phyloP scores from a whole-genome alignment of 345 rosid genomes.

The Diplotaxis tenuifolia region DNA sequence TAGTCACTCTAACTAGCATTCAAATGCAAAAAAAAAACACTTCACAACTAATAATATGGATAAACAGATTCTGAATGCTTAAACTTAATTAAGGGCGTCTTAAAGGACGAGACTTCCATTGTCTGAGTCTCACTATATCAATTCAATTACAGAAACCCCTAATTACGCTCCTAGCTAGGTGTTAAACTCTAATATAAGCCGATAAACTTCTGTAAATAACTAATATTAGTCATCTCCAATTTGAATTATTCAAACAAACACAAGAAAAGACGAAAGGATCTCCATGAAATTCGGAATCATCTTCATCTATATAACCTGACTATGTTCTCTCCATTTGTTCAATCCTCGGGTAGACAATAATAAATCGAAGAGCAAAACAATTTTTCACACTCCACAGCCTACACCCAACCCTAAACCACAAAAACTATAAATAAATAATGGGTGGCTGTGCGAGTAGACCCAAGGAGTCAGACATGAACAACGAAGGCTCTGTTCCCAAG shows the following conservation, averaged over 20 bases:
- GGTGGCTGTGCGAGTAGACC: constrained; percentile 62
- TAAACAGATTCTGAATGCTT: too few species aligned
- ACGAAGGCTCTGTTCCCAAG: constrained; percentile 33
- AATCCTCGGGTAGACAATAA: constrained; percentile 30
- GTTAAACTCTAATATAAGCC: constrained; percentile 7
- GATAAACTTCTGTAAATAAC: constrained; percentile 10
- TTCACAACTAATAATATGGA: too few species aligned
- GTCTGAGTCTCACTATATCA: background rate
- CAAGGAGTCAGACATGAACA: constrained; percentile 42
- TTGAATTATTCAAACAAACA: constrained; percentile 2
- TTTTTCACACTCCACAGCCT: constrained; percentile 35
- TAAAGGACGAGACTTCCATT: constrained; percentile 11
- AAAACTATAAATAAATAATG: constrained; percentile 32
- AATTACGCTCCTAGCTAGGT: background rate
- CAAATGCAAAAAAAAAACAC: too few species aligned
- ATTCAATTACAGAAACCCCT: background rate
- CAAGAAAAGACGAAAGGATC: constrained; percentile 1
- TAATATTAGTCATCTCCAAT: constrained; percentile 15
- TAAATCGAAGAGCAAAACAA: constrained; percentile 17
- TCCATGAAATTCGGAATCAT: constrained; percentile 15
- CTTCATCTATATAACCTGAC: constrained; percentile 23
- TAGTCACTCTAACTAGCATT: too few species aligned
- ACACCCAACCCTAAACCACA: constrained; percentile 27
- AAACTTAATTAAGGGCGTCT: too few species aligned
- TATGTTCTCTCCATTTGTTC: constrained; percentile 20